Evolutionary conservation across 2,329 filamentous ascomycete genomes (phyloP).

Genomic region (Calonectria fujianensis): DNA sequence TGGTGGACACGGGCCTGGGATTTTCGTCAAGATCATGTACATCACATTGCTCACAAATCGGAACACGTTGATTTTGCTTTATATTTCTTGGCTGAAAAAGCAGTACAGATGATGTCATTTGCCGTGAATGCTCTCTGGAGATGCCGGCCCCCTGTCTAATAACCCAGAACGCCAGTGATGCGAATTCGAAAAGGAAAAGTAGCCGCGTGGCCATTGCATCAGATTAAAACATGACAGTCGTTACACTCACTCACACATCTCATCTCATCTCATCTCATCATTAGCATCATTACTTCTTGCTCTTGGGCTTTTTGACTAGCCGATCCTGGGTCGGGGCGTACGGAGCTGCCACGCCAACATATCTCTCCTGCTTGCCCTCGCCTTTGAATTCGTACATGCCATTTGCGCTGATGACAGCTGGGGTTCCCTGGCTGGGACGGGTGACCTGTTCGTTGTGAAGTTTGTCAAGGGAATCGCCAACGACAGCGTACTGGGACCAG

Average conservation of each 20-base stretch:
- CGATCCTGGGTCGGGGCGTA: conserved; percentile 73
- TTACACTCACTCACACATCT: conserved; percentile 29
- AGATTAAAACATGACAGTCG: conserved; percentile 33
- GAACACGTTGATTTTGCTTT: conserved; percentile 10
- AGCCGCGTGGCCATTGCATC: conserved; percentile 10
- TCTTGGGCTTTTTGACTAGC: conserved; percentile 63
- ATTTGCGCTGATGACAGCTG: conserved; percentile 64
- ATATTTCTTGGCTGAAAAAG: conserved; percentile 5
- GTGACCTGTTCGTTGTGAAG: conserved; percentile 87
- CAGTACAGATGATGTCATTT: conserved; percentile 28
- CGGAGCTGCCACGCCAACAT: conserved; percentile 73
- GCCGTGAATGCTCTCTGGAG: conserved; percentile 34
- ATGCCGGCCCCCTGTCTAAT: conserved; percentile 33
- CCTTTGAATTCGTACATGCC: conserved; percentile 72
- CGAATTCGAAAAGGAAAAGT: conserved; percentile 19
- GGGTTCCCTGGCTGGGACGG: conserved; percentile 75
- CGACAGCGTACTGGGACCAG: conserved; percentile 95
- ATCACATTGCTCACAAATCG: conserved; percentile 11
- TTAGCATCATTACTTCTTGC: conserved; percentile 54
- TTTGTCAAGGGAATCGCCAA: conserved; percentile 85
- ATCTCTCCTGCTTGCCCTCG: conserved; percentile 65
- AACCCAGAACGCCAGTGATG: conserved; percentile 36
- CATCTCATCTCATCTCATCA: conserved; percentile 36
- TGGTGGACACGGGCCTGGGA: neutral
- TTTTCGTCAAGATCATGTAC: neutral